Conservation (phyloP, 768 basidiomycete species). For the Tremella fuciformis region DNA sequence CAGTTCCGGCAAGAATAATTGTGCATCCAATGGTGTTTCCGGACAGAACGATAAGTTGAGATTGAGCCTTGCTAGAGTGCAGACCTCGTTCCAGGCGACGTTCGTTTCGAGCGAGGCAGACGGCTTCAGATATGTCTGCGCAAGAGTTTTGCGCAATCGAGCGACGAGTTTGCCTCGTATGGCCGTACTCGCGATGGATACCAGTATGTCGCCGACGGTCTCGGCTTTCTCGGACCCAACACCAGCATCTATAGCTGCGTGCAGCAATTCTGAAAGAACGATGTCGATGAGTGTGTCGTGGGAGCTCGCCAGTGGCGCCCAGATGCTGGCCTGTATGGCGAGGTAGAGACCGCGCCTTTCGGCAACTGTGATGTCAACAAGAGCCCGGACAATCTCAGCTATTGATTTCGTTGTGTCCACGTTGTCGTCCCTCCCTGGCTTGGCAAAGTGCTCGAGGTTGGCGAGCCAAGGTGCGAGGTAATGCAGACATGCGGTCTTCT, state of each 20-base stretch:
- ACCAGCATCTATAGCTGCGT: constrained; percentile 78
- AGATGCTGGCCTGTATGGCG: constrained; percentile 69
- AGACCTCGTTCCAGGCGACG: constrained; percentile 54
- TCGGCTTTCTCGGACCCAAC: constrained; percentile 73
- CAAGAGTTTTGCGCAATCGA: constrained; percentile 75
- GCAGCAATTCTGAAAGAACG: constrained; percentile 73
- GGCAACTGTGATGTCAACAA: constrained; percentile 70
- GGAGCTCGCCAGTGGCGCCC: constrained; percentile 70
- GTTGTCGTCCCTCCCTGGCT: constrained; percentile 65
- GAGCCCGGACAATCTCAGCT: constrained; percentile 73
- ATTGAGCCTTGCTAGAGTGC: constrained; percentile 71
- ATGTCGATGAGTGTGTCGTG: constrained; percentile 68
- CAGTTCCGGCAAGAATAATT: constrained; percentile 78
- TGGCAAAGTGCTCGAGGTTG: constrained; percentile 69
- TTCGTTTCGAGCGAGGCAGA: constrained; percentile 63
- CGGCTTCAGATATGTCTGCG: constrained; percentile 66
- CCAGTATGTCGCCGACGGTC: constrained; percentile 68
- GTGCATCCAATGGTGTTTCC: constrained; percentile 63
- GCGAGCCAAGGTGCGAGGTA: constrained; percentile 87
- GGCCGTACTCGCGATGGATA: constrained; percentile 69
- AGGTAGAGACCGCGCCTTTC: constrained; percentile 75
- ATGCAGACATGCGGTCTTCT: constrained; percentile 70
- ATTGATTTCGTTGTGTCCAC: constrained; percentile 71
- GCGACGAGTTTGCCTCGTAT: constrained; percentile 75
- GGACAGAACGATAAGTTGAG: constrained; percentile 69